A percentile compares a stretch with the other conserved stretches of the same genome.
These are phyloP conservation scores for Lactarius deliciosus DNA, from an alignment of 768 basidiomycete species.

Conservation along the genomic window DNA sequence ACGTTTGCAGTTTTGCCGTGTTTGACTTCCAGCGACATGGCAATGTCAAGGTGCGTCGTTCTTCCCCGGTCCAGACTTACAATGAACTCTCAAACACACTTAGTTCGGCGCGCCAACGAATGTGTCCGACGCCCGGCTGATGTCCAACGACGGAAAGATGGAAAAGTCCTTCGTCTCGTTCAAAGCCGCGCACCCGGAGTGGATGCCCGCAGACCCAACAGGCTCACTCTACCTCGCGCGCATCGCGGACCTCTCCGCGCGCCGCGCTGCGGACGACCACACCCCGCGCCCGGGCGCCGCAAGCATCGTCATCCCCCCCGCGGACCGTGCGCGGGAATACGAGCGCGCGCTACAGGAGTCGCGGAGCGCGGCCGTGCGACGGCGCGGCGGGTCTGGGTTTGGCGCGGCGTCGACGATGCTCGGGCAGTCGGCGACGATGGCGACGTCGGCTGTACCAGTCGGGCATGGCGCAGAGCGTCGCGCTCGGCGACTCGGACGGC, in stretches of 20 bases:
- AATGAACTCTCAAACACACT: background rate
- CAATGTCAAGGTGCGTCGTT: constrained; percentile 69
- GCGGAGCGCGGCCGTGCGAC: constrained; percentile 49
- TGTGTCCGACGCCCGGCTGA: constrained; percentile 67
- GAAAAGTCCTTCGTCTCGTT: constrained; percentile 97
- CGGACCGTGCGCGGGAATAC: constrained; percentile 67
- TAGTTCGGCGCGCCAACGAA: constrained; percentile 84
- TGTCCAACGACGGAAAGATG: constrained; percentile 96
- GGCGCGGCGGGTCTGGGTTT: constrained; percentile 41
- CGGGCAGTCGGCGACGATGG: constrained; percentile 38
- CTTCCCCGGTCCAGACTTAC: background rate
- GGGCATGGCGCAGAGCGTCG: constrained; percentile 63
- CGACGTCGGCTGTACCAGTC: constrained; percentile 43
- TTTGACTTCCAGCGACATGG: constrained; percentile 97
- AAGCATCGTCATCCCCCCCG: background rate
- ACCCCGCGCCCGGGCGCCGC: constrained; percentile 9
- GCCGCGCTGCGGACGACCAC: constrained; percentile 17
- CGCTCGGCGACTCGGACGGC: constrained; percentile 75
- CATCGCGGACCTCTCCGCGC: constrained; percentile 49
- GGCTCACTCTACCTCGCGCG: constrained; percentile 88
- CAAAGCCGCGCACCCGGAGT: constrained; percentile 94
- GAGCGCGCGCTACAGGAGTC: constrained; percentile 74
- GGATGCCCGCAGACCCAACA: constrained; percentile 89
- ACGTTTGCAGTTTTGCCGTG: constrained; percentile 97
- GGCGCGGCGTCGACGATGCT: constrained; percentile 43